Evolutionary conservation across 2,329 filamentous ascomycete species (phyloP).

Genomic region (Aspergillus viridinutans): DNA sequence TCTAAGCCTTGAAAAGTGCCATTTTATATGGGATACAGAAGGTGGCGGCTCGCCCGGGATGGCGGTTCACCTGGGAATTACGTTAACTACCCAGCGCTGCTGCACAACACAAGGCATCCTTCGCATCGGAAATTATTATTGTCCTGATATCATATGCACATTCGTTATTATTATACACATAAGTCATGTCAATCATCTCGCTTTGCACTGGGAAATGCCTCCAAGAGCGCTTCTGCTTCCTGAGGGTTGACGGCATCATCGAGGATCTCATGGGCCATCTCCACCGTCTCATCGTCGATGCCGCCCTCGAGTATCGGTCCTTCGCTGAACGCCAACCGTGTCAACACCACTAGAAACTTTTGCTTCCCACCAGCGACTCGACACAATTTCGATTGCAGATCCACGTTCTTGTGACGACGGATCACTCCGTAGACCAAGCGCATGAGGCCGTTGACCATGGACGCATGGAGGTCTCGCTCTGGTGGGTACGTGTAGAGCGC

Average conservation of each 20-base stretch:
- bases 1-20: too few relatives aligned
- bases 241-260: constrained; percentile 79
- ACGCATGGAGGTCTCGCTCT: constrained; percentile 44
- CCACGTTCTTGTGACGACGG: constrained; percentile 56
- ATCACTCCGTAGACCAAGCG: constrained; percentile 60
- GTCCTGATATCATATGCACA: not conserved
- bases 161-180: not conserved
- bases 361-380: constrained; percentile 69
- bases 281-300: constrained; percentile 72
- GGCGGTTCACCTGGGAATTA: too few relatives aligned
- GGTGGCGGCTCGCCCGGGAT: too few relatives aligned
- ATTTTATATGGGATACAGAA: too few relatives aligned
- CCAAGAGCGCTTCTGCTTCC: constrained; percentile 60
- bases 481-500: constrained; percentile 52
- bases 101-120: not conserved
- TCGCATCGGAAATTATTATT: not conserved
- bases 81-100: too few relatives aligned
- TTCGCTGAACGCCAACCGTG: constrained; percentile 80
- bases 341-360: constrained; percentile 76
- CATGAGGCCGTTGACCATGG: constrained; percentile 56
- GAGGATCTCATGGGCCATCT: constrained; percentile 75
- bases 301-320: constrained; percentile 71
- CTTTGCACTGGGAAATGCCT: constrained; percentile 41
- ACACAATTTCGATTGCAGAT: constrained; percentile 68
- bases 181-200: constrained; percentile 19